These are phyloP conservation scores for Magnusiomyces magnusii DNA, from an alignment of 1,139 yeast genomes.

Conservation along the genomic window DNA sequence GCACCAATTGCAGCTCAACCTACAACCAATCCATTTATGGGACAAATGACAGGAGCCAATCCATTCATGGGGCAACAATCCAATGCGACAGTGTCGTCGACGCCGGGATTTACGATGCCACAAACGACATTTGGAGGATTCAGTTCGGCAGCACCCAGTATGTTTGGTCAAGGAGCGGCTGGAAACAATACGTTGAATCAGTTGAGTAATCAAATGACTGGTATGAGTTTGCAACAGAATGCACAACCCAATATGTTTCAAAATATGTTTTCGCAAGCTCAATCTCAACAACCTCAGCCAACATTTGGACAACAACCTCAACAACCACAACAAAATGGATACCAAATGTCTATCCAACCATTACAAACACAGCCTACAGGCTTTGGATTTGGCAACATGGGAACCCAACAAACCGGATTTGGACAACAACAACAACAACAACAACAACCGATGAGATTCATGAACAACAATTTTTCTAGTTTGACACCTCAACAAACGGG, in stretches of 20 bases:
- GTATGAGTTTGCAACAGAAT: not conserved
- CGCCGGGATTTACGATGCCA: not conserved
- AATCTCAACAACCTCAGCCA: not conserved
- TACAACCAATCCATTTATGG: conserved; percentile 7
- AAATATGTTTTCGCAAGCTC: not conserved
- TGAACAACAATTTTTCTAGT: too few species aligned
- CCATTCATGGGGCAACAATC: conserved; percentile 9
- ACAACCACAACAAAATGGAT: not conserved
- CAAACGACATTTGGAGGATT: not conserved
- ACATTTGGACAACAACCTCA: not conserved
- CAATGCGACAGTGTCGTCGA: not conserved
- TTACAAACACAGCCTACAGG: conserved; percentile 22
- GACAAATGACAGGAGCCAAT: conserved; percentile 7
- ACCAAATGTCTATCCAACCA: conserved; percentile 7
- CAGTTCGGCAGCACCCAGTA: not conserved
- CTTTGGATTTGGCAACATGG: conserved; percentile 18
- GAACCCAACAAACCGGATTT: not conserved
- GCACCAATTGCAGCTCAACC: conserved; percentile 10
- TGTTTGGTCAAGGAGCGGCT: not conserved
- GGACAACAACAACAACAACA: too few species aligned
- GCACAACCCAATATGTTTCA: too few species aligned
- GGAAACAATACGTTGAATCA: not conserved
- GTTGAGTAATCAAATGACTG: not conserved
- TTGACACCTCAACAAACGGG: too few species aligned
- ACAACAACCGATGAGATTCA: too few species aligned